Evolutionary conservation across 129 eudicot genomes (phyloP).

Genomic region (Centrapalus pauciflorus): DNA sequence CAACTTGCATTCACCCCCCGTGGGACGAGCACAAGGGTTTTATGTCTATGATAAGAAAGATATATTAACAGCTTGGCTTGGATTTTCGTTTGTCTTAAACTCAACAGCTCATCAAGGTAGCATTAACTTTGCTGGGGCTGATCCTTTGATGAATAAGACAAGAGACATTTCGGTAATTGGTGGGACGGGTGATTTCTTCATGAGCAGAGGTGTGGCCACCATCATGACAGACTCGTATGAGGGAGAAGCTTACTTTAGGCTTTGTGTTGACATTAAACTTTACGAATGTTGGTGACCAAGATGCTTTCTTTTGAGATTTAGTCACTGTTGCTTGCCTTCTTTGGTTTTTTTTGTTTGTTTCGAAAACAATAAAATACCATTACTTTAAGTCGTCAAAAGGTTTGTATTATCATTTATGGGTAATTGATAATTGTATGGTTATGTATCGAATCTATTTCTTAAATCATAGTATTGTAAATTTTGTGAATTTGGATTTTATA

Average conservation of each 20-base stretch:
- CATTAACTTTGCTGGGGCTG: conserved; percentile 68
- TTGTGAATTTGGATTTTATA: too few relatives aligned
- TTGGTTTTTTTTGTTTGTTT: too few relatives aligned
- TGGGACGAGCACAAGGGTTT: conserved; percentile 74
- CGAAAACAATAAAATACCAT: too few relatives aligned
- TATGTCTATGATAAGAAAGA: conserved; percentile 52
- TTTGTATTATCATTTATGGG: too few relatives aligned
- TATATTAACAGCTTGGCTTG: conserved; percentile 52
- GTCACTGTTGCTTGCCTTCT: too few relatives aligned
- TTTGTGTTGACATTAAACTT: conserved; percentile 52
- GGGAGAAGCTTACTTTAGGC: conserved; percentile 72
- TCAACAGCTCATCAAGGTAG: conserved; percentile 54
- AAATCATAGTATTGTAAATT: too few relatives aligned
- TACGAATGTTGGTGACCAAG: conserved; percentile 61
- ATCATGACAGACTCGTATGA: conserved; percentile 61
- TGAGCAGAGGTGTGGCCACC: conserved; percentile 74
- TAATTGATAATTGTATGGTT: too few relatives aligned
- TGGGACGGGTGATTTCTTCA: conserved; percentile 82
- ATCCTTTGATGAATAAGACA: conserved; percentile 70
- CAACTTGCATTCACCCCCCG: conserved; percentile 56
- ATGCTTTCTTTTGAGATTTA: background rate
- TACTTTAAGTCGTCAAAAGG: too few relatives aligned
- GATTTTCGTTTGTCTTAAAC: conserved; percentile 62
- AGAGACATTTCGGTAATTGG: conserved; percentile 79
- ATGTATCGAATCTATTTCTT: too few relatives aligned